phyloP scores from a whole-genome alignment of 2,329 filamentous ascomycete species.

The Talaromyces sp. region DNA sequence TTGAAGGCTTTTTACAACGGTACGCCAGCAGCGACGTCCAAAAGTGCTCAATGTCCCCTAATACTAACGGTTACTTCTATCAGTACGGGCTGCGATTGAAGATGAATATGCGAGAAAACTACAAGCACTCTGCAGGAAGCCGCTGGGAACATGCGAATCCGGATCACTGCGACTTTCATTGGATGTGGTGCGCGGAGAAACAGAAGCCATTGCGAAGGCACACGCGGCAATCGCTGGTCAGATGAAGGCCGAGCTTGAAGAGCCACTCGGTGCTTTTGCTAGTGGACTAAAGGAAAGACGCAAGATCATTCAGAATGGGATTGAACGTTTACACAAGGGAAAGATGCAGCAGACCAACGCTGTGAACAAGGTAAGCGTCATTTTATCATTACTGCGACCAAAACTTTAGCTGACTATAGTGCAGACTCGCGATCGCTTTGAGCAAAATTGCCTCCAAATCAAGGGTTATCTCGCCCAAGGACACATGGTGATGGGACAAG shows the following conservation, averaged over 20 bases:
- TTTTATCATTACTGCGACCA: too few species aligned
- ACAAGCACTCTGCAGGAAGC: slow-evolving; percentile 80
- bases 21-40: slow-evolving; percentile 43
- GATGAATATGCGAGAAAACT: slow-evolving; percentile 95
- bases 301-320: slow-evolving; percentile 92
- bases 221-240: slow-evolving; percentile 87
- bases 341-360: slow-evolving; percentile 88
- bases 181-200: slow-evolving; percentile 83
- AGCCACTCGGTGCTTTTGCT: slow-evolving; percentile 86
- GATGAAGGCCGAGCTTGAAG: slow-evolving; percentile 95
- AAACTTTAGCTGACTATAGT: slow-evolving; percentile 12
- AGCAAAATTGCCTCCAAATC: slow-evolving; percentile 97
- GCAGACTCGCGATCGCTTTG: slow-evolving; percentile 86
- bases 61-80: background rate
- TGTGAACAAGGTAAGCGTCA: slow-evolving; percentile 98
- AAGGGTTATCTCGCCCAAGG: slow-evolving; percentile 98
- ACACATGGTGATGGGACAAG: slow-evolving; percentile 99
- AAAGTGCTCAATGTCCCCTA: too few species aligned
- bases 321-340: slow-evolving; percentile 90
- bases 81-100: slow-evolving; percentile 85
- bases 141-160: slow-evolving; percentile 82
- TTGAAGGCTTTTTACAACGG: slow-evolving; percentile 86
- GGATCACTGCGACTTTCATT: slow-evolving; percentile 82
- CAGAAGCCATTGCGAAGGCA: slow-evolving; percentile 91
- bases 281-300: slow-evolving; percentile 94